These are phyloP conservation scores for Rhizodiscina lignyota DNA, from an alignment of 495 filamentous ascomycete genomes.

Conservation along the genomic window DNA sequence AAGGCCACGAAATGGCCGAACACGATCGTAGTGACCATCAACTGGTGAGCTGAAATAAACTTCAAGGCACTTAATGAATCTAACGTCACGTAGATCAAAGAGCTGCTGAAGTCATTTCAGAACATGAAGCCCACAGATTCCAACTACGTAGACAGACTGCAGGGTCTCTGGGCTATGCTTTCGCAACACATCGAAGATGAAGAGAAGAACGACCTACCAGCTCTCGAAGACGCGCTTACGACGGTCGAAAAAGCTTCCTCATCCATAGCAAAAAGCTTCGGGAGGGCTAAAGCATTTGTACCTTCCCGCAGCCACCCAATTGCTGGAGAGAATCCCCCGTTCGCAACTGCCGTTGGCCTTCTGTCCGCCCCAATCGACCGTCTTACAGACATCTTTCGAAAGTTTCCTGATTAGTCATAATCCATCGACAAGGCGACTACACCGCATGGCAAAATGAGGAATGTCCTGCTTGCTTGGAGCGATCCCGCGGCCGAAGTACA, in stretches of 20 bases:
- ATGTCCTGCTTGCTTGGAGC: no score
- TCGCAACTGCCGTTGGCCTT: slow-evolving; percentile 10
- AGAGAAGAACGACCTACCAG: slow-evolving; percentile 37
- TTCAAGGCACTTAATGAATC: background rate
- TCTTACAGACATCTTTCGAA: slow-evolving; percentile 9
- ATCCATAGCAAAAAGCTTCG: slow-evolving; percentile 33
- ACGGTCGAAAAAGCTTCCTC: slow-evolving; percentile 20
- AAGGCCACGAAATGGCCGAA: slow-evolving; percentile 34
- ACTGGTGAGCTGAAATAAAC: slow-evolving; percentile 17
- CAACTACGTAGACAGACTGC: slow-evolving; percentile 34
- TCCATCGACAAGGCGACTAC: slow-evolving; percentile 6
- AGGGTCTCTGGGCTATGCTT: slow-evolving; percentile 34
- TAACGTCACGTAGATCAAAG: slow-evolving; percentile 36
- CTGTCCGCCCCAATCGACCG: slow-evolving; percentile 11
- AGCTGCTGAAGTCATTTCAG: slow-evolving; percentile 44
- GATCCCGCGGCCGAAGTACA: no score
- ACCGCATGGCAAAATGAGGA: no score
- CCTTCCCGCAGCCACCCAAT: slow-evolving; percentile 39
- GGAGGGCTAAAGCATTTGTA: slow-evolving; percentile 42
- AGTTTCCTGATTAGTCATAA: slow-evolving; percentile 9
- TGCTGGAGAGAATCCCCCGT: slow-evolving; percentile 11
- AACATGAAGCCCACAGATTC: slow-evolving; percentile 28
- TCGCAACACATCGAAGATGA: slow-evolving; percentile 44
- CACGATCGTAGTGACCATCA: slow-evolving; percentile 45
- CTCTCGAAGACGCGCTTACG: slow-evolving; percentile 31